Base-by-base conservation (phyloP, 495 filamentous ascomycete genomes). In the Talaromyces adpressus region DNA sequence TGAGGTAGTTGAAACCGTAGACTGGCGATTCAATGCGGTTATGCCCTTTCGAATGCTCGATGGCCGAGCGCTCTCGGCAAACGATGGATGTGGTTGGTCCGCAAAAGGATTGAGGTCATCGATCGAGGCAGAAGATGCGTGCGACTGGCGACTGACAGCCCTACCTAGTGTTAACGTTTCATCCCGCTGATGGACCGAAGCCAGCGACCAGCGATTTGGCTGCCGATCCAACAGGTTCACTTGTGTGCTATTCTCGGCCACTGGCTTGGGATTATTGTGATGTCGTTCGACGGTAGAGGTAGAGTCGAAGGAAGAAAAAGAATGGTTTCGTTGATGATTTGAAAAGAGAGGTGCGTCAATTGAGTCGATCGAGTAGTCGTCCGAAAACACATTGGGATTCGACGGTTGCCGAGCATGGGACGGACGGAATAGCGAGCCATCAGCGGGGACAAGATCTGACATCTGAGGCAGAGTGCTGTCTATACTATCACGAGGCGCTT, bases 361-460 rank as follows among this genome's bases (percentile, higher is more conserved):
- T 18, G 70, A 67, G 23, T 82, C 76, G 68, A 82, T 66, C 3
- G 81, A 78, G 66, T 80, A 82, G 56, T 82, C 81, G 67, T 84
- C 81, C 52, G 80, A 78, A 68, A 84, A 84, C 45, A 82, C 77
- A 70, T 82, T 80, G 41, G 79, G 78, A 58, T 81, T 80, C 27
- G 61, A 64, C 56, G 75, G 72, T 22, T 69, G 69, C 39, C 68
- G 73, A 73, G 67, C 27, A 32, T 34, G 54, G 54, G 77, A 71
- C 14, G 68, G 70, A 49, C 71, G 73, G 71, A 69, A 67, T 66
- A 72, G 73, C 67, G 75, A 68, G 30, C 77, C 77, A 56, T 63
- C 59, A 52, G 70, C 29, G 65, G 73, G 63, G 62, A 70, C 70
- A 20, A 68, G 67, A 41, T 71, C 72, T 36, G 77, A 79, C 45